phyloP scores from a whole-genome alignment of 768 basidiomycete genomes.

The Amanita pseudoporphyria region DNA sequence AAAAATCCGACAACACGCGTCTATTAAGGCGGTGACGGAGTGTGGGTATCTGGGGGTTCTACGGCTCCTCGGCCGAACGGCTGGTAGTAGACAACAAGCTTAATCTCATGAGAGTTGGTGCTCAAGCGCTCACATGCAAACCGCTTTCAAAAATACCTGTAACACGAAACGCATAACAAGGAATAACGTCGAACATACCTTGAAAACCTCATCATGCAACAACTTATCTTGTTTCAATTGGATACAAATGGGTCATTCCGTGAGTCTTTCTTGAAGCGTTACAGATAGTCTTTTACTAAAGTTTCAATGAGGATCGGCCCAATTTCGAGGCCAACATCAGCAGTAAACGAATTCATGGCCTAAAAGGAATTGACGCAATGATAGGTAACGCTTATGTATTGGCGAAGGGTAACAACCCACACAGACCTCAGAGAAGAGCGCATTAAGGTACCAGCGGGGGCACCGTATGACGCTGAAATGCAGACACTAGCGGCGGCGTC shows the following conservation, averaged over 20 bases:
- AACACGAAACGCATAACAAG: neutral
- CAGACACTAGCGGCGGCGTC: too few species aligned
- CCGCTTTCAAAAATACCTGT: conserved; percentile 67
- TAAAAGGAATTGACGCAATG: too few species aligned
- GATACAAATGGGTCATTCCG: conserved; percentile 32
- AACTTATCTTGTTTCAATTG: conserved; percentile 62
- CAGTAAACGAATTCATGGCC: conserved; percentile 51
- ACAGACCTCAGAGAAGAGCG: too few species aligned
- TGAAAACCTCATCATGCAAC: conserved; percentile 76
- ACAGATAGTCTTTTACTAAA: conserved; percentile 80
- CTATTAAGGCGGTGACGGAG: conserved; percentile 81
- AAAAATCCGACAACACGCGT: conserved; percentile 61
- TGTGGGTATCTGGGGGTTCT: conserved; percentile 72
- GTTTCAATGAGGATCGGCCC: conserved; percentile 69
- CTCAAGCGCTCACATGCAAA: conserved; percentile 56
- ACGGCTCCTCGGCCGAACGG: conserved; percentile 70
- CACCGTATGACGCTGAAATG: too few species aligned
- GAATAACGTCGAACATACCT: conserved; percentile 36
- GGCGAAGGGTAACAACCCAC: too few species aligned
- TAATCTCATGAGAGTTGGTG: conserved; percentile 2
- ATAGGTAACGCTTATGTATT: conserved; percentile 6
- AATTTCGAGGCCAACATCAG: conserved; percentile 52
- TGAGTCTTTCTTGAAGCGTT: conserved; percentile 40
- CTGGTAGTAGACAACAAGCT: conserved; percentile 24
- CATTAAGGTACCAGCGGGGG: too few species aligned